Evolutionary conservation across 2,329 filamentous ascomycete genomes (phyloP).

Genomic region (Talaromyces piceae): DNA sequence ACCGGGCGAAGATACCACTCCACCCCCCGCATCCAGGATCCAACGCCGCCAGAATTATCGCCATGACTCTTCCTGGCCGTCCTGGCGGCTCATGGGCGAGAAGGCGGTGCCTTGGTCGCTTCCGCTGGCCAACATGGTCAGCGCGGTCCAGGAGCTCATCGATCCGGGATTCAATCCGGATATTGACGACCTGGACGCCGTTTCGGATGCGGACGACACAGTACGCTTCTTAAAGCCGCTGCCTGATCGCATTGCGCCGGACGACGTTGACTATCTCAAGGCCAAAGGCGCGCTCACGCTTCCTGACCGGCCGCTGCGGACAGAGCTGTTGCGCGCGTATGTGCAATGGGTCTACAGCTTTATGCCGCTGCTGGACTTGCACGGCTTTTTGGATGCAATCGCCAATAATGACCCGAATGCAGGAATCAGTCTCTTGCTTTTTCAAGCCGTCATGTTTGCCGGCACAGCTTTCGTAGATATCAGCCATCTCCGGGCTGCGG

Average conservation of each 20-base stretch:
- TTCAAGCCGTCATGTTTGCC: constrained; percentile 90
- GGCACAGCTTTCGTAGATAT: constrained; percentile 78
- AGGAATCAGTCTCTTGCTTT: constrained; percentile 72
- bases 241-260: constrained; percentile 62
- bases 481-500: constrained; percentile 62
- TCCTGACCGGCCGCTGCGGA: constrained; percentile 60
- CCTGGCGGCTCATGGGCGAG: constrained; percentile 18
- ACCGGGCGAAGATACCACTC: background rate
- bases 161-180: constrained; percentile 33
- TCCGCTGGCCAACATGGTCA: constrained; percentile 31
- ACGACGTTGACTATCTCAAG: constrained; percentile 71
- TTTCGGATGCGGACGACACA: constrained; percentile 28
- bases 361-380: constrained; percentile 70
- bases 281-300: constrained; percentile 73
- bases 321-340: constrained; percentile 69
- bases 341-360: constrained; percentile 83
- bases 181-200: constrained; percentile 27
- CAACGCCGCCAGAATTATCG: background rate
- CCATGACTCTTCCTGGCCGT: background rate
- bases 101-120: constrained; percentile 23
- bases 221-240: constrained; percentile 67
- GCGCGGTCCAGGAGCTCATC: constrained; percentile 30
- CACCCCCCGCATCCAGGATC: background rate
- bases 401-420: constrained; percentile 59
- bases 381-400: constrained; percentile 47